Conservation (phyloP, 805 yeast genomes). For the Blastobotrys peoriensis region DNA sequence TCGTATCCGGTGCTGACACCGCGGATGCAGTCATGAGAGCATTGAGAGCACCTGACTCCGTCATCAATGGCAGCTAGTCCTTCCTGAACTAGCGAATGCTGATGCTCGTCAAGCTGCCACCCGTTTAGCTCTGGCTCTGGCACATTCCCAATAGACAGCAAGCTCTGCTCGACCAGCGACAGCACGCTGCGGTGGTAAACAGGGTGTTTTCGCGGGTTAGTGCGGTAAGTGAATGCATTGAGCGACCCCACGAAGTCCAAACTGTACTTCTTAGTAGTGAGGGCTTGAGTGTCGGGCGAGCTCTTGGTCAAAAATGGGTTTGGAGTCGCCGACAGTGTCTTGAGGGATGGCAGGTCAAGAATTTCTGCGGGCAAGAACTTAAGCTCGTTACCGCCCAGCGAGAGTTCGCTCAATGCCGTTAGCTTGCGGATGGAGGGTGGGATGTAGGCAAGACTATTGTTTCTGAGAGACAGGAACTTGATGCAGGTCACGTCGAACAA, state of each 20-base stretch:
- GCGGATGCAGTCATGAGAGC: conserved; percentile 21
- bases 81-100: conserved; percentile 14
- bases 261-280: not conserved
- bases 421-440: conserved; percentile 31
- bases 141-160: not conserved
- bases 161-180: not conserved
- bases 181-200: not conserved
- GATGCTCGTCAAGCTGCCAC: not conserved
- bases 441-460: conserved; percentile 27
- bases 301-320: conserved; percentile 26
- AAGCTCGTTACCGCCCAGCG: conserved; percentile 31
- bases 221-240: not conserved
- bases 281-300: conserved; percentile 2
- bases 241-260: conserved; percentile 1
- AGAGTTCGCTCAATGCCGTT: conserved; percentile 28
- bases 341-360: conserved; percentile 23
- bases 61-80: conserved; percentile 18
- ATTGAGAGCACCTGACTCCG: conserved; percentile 27
- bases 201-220: not conserved
- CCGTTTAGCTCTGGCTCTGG: not conserved
- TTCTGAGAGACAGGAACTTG: conserved; percentile 31
- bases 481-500: conserved; percentile 30
- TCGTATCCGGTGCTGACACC: conserved; percentile 26
- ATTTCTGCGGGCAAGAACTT: conserved; percentile 33
- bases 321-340: conserved; percentile 30